Evolutionary conservation across 1,139 yeast species (phyloP).

Genomic region (Debaryomyces subglobosus): DNA sequence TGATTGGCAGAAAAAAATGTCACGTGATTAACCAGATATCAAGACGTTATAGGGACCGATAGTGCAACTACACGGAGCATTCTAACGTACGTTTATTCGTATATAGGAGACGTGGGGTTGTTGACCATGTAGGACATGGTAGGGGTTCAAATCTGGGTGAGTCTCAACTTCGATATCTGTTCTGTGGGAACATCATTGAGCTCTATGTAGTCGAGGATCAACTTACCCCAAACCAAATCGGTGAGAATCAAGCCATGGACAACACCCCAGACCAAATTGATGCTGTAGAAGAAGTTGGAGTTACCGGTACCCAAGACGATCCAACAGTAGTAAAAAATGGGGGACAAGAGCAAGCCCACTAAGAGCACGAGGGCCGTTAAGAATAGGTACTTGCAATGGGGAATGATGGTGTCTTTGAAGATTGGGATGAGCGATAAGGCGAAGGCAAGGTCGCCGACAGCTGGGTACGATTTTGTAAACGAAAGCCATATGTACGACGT

Average conservation of each 20-base stretch:
- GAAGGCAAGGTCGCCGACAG: slow-evolving; percentile 80
- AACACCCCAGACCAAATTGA: slow-evolving; percentile 78
- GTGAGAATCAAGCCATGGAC: slow-evolving; percentile 70
- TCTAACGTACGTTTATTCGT: background rate
- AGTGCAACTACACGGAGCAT: background rate
- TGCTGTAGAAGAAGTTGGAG: slow-evolving; percentile 94
- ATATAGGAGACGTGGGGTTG: background rate
- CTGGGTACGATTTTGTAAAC: slow-evolving; percentile 84
- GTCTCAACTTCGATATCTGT: slow-evolving; percentile 26
- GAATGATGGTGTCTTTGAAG: slow-evolving; percentile 46
- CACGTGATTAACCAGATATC: slow-evolving; percentile 13
- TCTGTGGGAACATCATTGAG: slow-evolving; percentile 28
- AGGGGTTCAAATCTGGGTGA: slow-evolving; percentile 41
- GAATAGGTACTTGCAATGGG: slow-evolving; percentile 36
- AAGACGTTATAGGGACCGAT: background rate
- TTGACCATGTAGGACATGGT: background rate
- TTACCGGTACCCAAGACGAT: slow-evolving; percentile 93
- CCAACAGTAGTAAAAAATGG: slow-evolving; percentile 94
- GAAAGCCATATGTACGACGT: slow-evolving; percentile 67
- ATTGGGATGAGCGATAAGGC: slow-evolving; percentile 64
- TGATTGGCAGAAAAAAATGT: slow-evolving; percentile 21
- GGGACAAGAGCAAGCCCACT: slow-evolving; percentile 58
- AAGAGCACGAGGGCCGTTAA: slow-evolving; percentile 43
- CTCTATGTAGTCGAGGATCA: slow-evolving; percentile 71
- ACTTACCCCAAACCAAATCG: slow-evolving; percentile 82